Percentiles rank a stretch among this genome's conserved stretches.
These are phyloP conservation scores for Capronia americana DNA, from an alignment of 2,329 filamentous ascomycete species.

Conservation along the genomic window DNA sequence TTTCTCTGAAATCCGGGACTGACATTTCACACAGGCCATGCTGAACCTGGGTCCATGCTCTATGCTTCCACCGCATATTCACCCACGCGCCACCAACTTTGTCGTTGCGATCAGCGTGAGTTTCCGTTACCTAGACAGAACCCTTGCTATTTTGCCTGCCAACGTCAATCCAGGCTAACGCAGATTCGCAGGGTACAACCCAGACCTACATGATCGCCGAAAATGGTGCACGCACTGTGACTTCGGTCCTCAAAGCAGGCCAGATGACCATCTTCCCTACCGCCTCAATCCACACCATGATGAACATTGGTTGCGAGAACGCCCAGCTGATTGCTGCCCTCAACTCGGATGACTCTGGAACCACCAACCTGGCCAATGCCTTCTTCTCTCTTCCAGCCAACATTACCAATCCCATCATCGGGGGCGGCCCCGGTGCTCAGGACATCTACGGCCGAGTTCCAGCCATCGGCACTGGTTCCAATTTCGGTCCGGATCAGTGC, in stretches of 20 bases:
- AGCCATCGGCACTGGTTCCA: constrained; percentile 51
- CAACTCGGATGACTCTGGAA: constrained; percentile 58
- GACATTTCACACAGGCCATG: constrained; percentile 40
- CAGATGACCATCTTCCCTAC: constrained; percentile 60
- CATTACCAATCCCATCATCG: constrained; percentile 40
- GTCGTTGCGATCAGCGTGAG: constrained; percentile 51
- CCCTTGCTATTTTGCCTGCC: background rate
- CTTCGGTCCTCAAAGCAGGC: constrained; percentile 50
- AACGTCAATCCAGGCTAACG: background rate
- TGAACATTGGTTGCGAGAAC: constrained; percentile 51
- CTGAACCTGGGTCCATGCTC: constrained; percentile 59
- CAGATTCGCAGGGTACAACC: constrained; percentile 49
- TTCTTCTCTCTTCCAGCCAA: constrained; percentile 52
- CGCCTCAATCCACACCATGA: constrained; percentile 58
- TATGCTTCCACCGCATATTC: constrained; percentile 59
- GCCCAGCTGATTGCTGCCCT: constrained; percentile 59
- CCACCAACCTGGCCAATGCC: constrained; percentile 54
- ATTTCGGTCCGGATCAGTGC: constrained; percentile 51
- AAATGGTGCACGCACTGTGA: constrained; percentile 56
- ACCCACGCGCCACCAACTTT: constrained; percentile 56
- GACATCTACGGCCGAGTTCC: constrained; percentile 43
- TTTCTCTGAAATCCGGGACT: background rate
- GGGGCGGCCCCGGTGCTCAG: constrained; percentile 33
- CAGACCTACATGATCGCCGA: constrained; percentile 60
- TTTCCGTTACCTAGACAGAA: background rate